Evolutionary conservation across 2,329 filamentous ascomycete genomes (phyloP), one percentile per base, ranked within the genome.

Genomic region (Fusarium sp.): DNA sequence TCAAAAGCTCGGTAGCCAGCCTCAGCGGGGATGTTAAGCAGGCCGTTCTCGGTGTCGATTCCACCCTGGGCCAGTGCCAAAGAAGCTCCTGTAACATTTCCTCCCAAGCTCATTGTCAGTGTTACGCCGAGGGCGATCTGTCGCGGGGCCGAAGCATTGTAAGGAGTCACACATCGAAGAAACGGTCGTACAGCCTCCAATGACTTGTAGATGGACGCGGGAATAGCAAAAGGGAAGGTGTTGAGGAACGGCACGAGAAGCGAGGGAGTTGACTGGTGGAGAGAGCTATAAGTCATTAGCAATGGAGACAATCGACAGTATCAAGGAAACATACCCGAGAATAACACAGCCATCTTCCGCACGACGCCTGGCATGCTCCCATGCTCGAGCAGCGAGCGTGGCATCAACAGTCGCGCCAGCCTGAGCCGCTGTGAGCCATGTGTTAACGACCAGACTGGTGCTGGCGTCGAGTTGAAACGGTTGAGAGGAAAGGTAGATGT

Each of bases 321-420:
- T 54, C 1, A 3, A 32, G 29, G n/a, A 37, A 55, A 81, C 90
- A 73, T 85, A 97, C 94, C 92, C 92, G 72, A 99, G 82, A 57
- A 98, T 86, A 69, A 99, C 92, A 78, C 94, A 98, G 18, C 94
- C 94, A 82, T 99, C 96, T 80, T 99, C 96, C 44, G 96, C 96
- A 83, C 96, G 89, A 67, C 96, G 90, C 73, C 95, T 89, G 60
- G 96, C 95, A 84, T 99, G 96, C 82, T 99, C 96, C 95, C 96
- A 99, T 4, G 94, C 94, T 78, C 93, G 89, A 55, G 89, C 85
- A 18, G 93, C 92, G 53, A 99, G 82, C 24, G 92, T 88, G 44
- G 88, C 82, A 81, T 99, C 96, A 44, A 98, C 88, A 10, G 92
- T 94, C 4, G 88, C 86, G 41, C 91, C 89, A 25, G 87, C 83